Conservation (phyloP, 139 green algal genomes). For the Penium margaritaceum region DNA sequence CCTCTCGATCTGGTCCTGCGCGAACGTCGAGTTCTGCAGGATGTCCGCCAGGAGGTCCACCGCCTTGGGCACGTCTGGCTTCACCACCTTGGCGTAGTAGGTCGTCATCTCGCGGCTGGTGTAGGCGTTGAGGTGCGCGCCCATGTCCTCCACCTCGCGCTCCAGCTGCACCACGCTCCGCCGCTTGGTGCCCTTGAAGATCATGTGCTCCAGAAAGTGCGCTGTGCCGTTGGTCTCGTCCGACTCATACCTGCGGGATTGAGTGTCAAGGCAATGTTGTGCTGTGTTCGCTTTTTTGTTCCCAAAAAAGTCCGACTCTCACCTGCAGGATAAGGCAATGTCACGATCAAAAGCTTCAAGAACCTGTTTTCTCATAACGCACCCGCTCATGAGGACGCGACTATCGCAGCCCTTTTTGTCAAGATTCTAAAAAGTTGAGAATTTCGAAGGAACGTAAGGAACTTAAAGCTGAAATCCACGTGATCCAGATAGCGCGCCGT, state of each 20-base stretch:
- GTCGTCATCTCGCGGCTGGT: slow-evolving; percentile 90
- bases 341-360: too few species aligned
- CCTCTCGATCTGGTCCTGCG: slow-evolving; percentile 73
- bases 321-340: too few species aligned
- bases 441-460: too few species aligned
- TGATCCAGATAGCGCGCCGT: slow-evolving; percentile 97
- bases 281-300: too few species aligned
- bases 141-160: slow-evolving; percentile 96
- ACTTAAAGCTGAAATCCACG: slow-evolving; percentile 99
- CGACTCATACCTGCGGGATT: slow-evolving; percentile 52
- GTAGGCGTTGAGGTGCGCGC: slow-evolving; percentile 95
- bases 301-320: too few species aligned
- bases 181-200: slow-evolving; percentile 92
- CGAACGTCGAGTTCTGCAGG: slow-evolving; percentile 83
- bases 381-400: too few species aligned
- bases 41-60: slow-evolving; percentile 94
- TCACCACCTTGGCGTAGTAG: slow-evolving; percentile 83
- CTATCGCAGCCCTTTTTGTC: too few species aligned
- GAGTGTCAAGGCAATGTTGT: too few species aligned
- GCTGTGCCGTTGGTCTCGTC: slow-evolving; percentile 85
- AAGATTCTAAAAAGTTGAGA: too few species aligned
- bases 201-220: slow-evolving; percentile 98
- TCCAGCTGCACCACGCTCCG: slow-evolving; percentile 67
- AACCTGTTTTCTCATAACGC: too few species aligned
- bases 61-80: slow-evolving; percentile 78